Percentiles rank a stretch among this genome's conserved stretches.
These are phyloP conservation scores for Echinochloa phyllopogon DNA, from an alignment of 176 grass and related monocot genomes.

Conservation along the genomic window DNA sequence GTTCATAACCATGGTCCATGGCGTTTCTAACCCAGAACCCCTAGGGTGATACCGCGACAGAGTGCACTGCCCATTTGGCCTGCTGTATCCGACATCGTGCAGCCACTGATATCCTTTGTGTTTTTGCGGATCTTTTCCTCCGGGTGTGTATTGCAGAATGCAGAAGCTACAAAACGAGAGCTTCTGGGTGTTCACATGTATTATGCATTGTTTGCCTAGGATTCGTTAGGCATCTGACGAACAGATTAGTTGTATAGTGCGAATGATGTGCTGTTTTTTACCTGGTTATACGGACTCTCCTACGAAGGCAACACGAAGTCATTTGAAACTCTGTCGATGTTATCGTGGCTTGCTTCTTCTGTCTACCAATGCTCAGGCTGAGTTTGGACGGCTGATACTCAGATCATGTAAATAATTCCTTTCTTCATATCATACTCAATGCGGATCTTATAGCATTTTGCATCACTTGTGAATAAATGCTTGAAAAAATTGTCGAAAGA, in stretches of 20 bases:
- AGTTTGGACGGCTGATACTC: neutral
- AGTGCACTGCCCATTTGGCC: neutral
- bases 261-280: neutral
- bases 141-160: neutral
- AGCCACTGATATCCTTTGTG: neutral
- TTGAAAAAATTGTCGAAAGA: no score
- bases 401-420: neutral
- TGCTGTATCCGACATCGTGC: neutral
- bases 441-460: neutral
- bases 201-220: neutral
- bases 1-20: constrained; percentile 28
- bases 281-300: neutral
- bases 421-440: neutral
- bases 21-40: constrained; percentile 39
- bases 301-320: neutral
- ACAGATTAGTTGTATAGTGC: constrained; percentile 15
- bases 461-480: no score
- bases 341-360: neutral
- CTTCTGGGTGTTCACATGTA: constrained; percentile 18
- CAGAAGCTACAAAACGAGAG: neutral
- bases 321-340: neutral
- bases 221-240: neutral
- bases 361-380: neutral
- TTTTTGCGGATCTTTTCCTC: neutral
- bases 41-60: constrained; percentile 15